phyloP scores from a whole-genome alignment of 2,329 filamentous ascomycete genomes.

The Diplodia mutila region DNA sequence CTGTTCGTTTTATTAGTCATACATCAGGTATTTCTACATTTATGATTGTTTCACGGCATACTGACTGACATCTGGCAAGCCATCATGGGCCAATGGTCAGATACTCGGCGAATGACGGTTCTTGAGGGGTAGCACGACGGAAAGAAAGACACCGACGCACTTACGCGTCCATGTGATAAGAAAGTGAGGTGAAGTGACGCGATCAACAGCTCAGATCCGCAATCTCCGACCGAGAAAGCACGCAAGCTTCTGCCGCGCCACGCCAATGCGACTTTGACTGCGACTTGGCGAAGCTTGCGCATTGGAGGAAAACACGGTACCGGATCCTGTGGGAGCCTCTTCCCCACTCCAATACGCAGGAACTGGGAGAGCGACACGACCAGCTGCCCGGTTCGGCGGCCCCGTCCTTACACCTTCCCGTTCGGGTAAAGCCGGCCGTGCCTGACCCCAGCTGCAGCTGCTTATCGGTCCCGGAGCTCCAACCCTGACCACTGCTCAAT shows the following conservation, averaged over 20 bases:
- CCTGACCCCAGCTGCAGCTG: not conserved
- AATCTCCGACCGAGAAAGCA: not conserved
- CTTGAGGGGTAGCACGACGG: too few relatives aligned
- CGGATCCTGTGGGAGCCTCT: not conserved
- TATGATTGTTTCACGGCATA: too few relatives aligned
- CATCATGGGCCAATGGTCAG: too few relatives aligned
- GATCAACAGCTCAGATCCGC: not conserved
- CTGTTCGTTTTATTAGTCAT: too few relatives aligned
- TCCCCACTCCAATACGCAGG: not conserved
- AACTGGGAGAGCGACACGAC: not conserved
- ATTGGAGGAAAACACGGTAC: not conserved
- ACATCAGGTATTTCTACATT: too few relatives aligned
- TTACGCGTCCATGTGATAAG: not conserved
- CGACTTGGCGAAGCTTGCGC: conserved; percentile 11
- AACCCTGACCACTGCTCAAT: not conserved
- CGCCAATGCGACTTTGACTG: not conserved
- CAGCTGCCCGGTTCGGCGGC: not conserved
- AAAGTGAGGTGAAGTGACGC: too few relatives aligned
- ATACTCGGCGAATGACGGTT: too few relatives aligned
- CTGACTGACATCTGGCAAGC: too few relatives aligned
- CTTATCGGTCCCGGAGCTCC: not conserved
- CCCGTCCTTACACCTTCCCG: not conserved
- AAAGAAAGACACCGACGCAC: not conserved
- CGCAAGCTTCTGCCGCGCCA: conserved; percentile 10
- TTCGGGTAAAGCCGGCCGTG: not conserved